phyloP scores from a whole-genome alignment of 306 rosid genomes.

The Boehmeria nivea region DNA sequence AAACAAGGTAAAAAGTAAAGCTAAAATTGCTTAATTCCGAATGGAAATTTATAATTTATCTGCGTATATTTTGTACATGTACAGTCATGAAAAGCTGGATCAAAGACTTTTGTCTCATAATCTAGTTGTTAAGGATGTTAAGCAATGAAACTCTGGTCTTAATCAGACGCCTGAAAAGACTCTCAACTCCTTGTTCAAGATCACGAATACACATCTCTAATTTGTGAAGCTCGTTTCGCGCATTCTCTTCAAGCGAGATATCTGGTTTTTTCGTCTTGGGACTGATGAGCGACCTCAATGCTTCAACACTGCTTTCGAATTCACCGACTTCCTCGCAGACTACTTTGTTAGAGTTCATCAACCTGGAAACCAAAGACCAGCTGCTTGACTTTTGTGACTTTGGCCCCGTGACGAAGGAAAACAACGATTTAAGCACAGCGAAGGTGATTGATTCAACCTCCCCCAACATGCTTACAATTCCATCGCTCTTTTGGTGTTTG shows the following conservation, averaged over 20 bases:
- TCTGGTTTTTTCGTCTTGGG: neutral
- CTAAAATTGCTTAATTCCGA: too few relatives aligned
- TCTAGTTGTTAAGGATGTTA: slow-evolving; percentile 22
- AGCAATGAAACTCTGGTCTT: slow-evolving; percentile 36
- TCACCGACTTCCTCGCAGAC: slow-evolving; percentile 11
- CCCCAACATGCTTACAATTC: slow-evolving; percentile 19
- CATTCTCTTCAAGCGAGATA: neutral
- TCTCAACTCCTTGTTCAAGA: slow-evolving; percentile 22
- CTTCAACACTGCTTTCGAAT: slow-evolving; percentile 8
- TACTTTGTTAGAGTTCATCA: slow-evolving; percentile 5
- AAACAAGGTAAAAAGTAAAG: too few relatives aligned
- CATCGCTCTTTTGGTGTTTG: slow-evolving; percentile 1
- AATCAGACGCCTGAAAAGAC: slow-evolving; percentile 23
- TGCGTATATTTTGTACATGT: too few relatives aligned
- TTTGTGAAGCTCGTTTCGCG: slow-evolving; percentile 3
- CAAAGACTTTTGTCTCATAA: too few relatives aligned
- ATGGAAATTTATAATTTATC: too few relatives aligned
- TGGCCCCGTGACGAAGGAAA: slow-evolving; percentile 26
- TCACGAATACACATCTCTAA: slow-evolving; percentile 27
- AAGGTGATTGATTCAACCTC: slow-evolving; percentile 26
- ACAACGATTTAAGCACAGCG: slow-evolving; percentile 19
- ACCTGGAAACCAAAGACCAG: slow-evolving; percentile 16
- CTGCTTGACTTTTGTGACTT: slow-evolving; percentile 16
- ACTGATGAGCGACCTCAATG: neutral
- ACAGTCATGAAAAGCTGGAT: too few relatives aligned